These are phyloP conservation scores for Parachaetomium inaequale DNA, from an alignment of 495 filamentous ascomycete species.

Conservation along the genomic window DNA sequence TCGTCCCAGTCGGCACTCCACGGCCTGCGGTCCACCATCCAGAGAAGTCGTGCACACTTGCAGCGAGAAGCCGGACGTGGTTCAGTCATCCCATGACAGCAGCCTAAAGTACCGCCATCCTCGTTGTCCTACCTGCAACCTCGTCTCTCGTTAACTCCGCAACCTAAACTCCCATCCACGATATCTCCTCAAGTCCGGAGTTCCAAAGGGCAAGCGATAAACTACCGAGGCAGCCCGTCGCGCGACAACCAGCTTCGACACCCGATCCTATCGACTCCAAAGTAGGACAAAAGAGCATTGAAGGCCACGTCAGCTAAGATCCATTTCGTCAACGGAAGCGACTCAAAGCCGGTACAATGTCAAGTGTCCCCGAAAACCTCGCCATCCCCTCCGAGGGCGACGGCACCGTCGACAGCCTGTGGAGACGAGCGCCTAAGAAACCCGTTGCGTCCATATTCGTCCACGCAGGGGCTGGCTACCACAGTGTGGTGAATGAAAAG, in stretches of 20 bases:
- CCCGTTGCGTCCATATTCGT: constrained; percentile 73
- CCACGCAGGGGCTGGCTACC: constrained; percentile 94
- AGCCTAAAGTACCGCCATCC: neutral
- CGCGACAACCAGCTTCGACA: neutral
- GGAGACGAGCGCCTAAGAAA: constrained; percentile 18
- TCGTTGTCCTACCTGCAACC: neutral
- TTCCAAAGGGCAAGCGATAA: neutral
- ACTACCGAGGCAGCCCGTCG: neutral
- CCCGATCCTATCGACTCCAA: neutral
- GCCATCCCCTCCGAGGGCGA: constrained; percentile 19
- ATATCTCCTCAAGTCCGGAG: no score
- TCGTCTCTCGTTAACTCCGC: neutral
- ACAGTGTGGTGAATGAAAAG: constrained; percentile 77
- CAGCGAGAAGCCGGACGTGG: neutral
- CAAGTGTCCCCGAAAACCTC: constrained; percentile 2
- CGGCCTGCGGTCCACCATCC: neutral
- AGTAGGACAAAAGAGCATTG: neutral
- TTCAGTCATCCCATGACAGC: neutral
- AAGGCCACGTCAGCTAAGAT: neutral
- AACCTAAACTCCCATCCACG: neutral
- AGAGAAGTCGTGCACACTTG: neutral
- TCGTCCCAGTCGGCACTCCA: neutral
- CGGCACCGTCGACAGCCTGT: constrained; percentile 25
- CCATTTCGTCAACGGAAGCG: neutral
- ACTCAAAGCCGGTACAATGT: constrained; percentile 2